These are phyloP conservation scores for Coprinopsis strossmayeri DNA, from an alignment of 768 basidiomycete genomes.

Conservation along the genomic window DNA sequence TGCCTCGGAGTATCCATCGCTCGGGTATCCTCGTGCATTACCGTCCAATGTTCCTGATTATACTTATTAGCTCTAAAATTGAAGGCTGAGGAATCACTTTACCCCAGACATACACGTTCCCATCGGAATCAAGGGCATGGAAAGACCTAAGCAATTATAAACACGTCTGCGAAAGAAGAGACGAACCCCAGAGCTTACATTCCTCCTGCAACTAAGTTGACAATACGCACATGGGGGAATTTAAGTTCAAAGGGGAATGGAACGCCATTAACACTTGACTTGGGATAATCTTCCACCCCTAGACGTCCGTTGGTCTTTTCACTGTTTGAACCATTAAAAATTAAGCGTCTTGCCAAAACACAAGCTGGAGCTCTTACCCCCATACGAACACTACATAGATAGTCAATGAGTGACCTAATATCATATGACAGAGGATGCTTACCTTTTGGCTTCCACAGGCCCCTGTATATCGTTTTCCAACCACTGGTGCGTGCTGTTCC, in stretches of 20 bases:
- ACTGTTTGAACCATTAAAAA: not conserved
- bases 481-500: slow-evolving; percentile 70
- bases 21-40: slow-evolving; percentile 26
- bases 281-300: slow-evolving; percentile 38
- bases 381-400: slow-evolving; percentile 38
- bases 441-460: slow-evolving; percentile 69
- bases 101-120: slow-evolving; percentile 82
- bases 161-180: slow-evolving; percentile 1
- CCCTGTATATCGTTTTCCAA: slow-evolving; percentile 76
- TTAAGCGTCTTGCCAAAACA: too few relatives aligned
- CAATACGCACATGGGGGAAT: slow-evolving; percentile 57
- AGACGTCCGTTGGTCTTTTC: slow-evolving; percentile 57
- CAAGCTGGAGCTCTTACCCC: slow-evolving; percentile 32
- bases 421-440: slow-evolving; percentile 15
- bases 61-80: not conserved
- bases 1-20: slow-evolving; percentile 52
- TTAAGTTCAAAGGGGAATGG: slow-evolving; percentile 61
- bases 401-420: not conserved
- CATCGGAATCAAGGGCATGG: slow-evolving; percentile 75
- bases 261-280: slow-evolving; percentile 29
- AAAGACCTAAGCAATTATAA: slow-evolving; percentile 56
- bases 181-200: slow-evolving; percentile 45
- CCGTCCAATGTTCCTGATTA: slow-evolving; percentile 57
- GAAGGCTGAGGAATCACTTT: slow-evolving; percentile 10
- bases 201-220: slow-evolving; percentile 73